Percentiles rank a stretch among this genome's conserved stretches.
These are phyloP conservation scores for Hirschfeldia incana DNA, from an alignment of 345 rosid genomes.

Conservation along the genomic window DNA sequence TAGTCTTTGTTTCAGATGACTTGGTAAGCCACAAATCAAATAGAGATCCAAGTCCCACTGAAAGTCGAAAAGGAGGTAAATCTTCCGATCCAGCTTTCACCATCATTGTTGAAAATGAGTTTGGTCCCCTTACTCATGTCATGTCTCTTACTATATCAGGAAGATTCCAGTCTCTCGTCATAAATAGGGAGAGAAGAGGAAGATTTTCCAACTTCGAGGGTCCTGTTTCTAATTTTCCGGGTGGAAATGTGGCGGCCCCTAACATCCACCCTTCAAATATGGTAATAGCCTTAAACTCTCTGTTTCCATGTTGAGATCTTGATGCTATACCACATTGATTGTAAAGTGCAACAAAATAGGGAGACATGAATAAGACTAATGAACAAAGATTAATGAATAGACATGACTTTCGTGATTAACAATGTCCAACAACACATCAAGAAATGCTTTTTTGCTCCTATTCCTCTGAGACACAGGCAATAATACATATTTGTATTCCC, in stretches of 20 bases:
- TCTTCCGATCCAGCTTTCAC: constrained; percentile 11
- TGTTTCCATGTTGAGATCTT: constrained; percentile 10
- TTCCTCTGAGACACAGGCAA: background rate
- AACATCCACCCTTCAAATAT: constrained; percentile 50
- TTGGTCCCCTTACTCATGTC: constrained; percentile 22
- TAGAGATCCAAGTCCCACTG: constrained; percentile 55
- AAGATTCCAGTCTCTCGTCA: constrained; percentile 56
- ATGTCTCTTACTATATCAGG: constrained; percentile 47
- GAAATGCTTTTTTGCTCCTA: too few species aligned
- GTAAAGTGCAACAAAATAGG: constrained; percentile 16
- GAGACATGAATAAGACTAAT: background rate
- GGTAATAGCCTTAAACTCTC: constrained; percentile 41
- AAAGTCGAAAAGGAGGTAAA: constrained; percentile 73
- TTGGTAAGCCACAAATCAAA: constrained; percentile 50
- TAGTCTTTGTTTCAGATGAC: constrained; percentile 57
- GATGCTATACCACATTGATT: constrained; percentile 8
- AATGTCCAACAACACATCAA: too few species aligned
- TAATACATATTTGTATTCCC: constrained; percentile 14
- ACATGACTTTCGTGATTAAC: too few species aligned
- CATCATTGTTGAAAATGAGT: constrained; percentile 11
- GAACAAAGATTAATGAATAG: background rate
- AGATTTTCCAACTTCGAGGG: constrained; percentile 59
- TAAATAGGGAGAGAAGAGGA: constrained; percentile 82
- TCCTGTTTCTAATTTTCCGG: constrained; percentile 45
- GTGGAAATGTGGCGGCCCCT: constrained; percentile 44